Evolutionary conservation across 1,284 basidiomycete species (phyloP), one percentile per base, ranked within the genome.

Genomic region (Volvariella volvacea): DNA sequence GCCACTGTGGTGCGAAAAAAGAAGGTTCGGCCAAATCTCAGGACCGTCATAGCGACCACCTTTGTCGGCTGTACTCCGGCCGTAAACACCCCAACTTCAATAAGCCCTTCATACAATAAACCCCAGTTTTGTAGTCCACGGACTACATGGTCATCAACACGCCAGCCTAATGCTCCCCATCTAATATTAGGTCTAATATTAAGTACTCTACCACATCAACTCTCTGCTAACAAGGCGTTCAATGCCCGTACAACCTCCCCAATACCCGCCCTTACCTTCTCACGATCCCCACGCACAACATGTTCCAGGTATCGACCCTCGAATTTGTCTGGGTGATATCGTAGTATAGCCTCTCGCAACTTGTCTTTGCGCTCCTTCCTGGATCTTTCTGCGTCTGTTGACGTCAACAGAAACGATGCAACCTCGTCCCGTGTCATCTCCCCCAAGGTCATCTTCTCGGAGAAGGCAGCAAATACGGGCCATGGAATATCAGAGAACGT

Each of bases 291-390:
- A 21, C 67, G 64, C 39, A 57, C 57, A 1, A 92, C 73, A 4
- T 71, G 67, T 22, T 60, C 59, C 67, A 90, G 76, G 22, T 88
- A 67, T 37, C 87, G 72, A 7, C 81, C 78, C 57, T 89, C 83
- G 54, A 92, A 92, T 53, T 90, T 86, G 63, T 93, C 90, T 0
- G 90, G 89, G 58, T 92, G 90, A 59, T 88, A 92, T 10, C 83
- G 74, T 25, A 90, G 60, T 56, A 91, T 74, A 0, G 83, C 76
- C 57, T 88, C 85, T 49, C 84, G 68, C 31, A 91, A 58, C 44
- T 73, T 77, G 33, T 85, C 84, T 55, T 78, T 82, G 40, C 70
- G 64, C 32, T 63, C 64, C 52, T 66, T 70, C 53, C 50, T n/a
- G n/a, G 51, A 30, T 37, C 7, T 6, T 51, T 49, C 15, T 41